phyloP scores from a whole-genome alignment of 768 basidiomycete species.

The Sarcodon aspratus region DNA sequence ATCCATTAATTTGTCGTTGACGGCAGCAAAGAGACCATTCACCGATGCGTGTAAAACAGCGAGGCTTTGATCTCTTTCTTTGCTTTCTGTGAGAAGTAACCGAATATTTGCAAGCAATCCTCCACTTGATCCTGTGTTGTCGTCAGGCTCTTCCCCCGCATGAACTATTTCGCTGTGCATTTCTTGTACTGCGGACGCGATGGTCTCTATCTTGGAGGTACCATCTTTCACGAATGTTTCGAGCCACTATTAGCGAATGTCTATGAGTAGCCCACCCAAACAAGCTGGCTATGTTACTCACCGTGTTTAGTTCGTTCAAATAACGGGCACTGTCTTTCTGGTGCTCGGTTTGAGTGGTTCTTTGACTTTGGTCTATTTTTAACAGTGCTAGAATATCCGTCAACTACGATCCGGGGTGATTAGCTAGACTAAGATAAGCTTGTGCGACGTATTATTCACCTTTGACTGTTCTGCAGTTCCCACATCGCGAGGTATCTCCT shows the following conservation, averaged over 20 bases:
- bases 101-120: conserved; percentile 25
- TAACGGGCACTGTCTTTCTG: conserved; percentile 70
- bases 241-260: conserved; percentile 47
- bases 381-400: conserved; percentile 37
- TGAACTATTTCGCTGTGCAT: conserved; percentile 43
- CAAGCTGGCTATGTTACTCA: conserved; percentile 17
- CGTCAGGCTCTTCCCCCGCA: conserved; percentile 10
- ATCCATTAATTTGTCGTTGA: conserved; percentile 28
- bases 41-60: conserved; percentile 21
- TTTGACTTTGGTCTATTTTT: conserved; percentile 34
- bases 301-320: conserved; percentile 66
- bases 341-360: conserved; percentile 41
- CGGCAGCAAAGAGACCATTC: conserved; percentile 23
- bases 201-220: conserved; percentile 56
- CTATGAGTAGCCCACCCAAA: background rate
- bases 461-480: background rate
- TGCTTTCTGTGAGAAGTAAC: conserved; percentile 21
- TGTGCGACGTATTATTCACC: conserved; percentile 6
- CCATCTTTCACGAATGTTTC: conserved; percentile 73
- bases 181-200: conserved; percentile 48
- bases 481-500: conserved; percentile 5
- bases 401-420: conserved; percentile 15
- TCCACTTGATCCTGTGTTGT: conserved; percentile 9
- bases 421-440: background rate
- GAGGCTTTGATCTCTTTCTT: conserved; percentile 18